These are phyloP conservation scores for Hypoxylon lenormandii DNA, from an alignment of 495 filamentous ascomycete genomes.

Conservation along the genomic window DNA sequence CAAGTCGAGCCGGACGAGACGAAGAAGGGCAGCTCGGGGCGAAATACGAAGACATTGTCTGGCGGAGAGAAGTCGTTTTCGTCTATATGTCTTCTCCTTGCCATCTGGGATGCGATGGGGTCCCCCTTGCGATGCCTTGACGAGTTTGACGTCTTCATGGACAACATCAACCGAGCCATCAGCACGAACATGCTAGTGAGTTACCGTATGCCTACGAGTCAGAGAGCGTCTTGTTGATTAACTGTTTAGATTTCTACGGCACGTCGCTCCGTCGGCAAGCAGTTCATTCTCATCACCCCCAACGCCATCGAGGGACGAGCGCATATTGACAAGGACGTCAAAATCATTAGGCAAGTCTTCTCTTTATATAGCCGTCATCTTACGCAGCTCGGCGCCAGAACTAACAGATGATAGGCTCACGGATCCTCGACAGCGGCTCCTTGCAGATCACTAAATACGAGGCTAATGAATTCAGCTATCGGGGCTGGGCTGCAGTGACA, in stretches of 20 bases:
- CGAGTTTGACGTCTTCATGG: slow-evolving; percentile 99
- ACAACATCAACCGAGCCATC: slow-evolving; percentile 91
- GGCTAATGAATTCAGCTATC: neutral
- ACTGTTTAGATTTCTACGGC: slow-evolving; percentile 78
- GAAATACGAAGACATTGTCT: slow-evolving; percentile 89
- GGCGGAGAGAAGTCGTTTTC: slow-evolving; percentile 98
- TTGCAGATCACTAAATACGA: slow-evolving; percentile 52
- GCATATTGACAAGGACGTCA: slow-evolving; percentile 77
- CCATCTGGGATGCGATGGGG: slow-evolving; percentile 98
- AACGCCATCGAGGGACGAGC: slow-evolving; percentile 82
- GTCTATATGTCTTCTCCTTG: slow-evolving; percentile 89
- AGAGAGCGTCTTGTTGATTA: slow-evolving; percentile 24
- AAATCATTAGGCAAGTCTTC: slow-evolving; percentile 78
- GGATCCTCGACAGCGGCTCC: slow-evolving; percentile 68
- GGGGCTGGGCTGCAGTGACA: neutral
- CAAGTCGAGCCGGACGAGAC: slow-evolving; percentile 86
- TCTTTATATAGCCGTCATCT: neutral
- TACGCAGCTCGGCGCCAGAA: neutral
- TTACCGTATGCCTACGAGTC: slow-evolving; percentile 9
- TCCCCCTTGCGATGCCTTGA: slow-evolving; percentile 93
- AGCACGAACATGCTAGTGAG: slow-evolving; percentile 94
- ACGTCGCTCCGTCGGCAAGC: slow-evolving; percentile 82
- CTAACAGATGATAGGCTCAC: slow-evolving; percentile 47
- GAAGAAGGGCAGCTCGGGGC: slow-evolving; percentile 69
- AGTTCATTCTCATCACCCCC: slow-evolving; percentile 97